phyloP scores from a whole-genome alignment of 2,329 filamentous ascomycete species.

The Diatrype stigma region DNA sequence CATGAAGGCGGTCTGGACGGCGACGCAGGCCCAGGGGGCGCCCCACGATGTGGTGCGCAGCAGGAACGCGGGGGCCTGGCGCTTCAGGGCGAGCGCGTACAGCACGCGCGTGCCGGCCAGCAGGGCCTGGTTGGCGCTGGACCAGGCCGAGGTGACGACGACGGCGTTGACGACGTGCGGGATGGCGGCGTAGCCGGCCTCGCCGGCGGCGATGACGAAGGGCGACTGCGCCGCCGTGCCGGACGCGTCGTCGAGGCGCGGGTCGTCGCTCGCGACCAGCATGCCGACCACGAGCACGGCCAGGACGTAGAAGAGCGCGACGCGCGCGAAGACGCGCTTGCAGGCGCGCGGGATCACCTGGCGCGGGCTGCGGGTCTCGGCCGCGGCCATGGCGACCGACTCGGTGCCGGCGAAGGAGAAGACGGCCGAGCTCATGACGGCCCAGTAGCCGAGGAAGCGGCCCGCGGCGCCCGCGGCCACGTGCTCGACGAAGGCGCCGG shows the following conservation, averaged over 20 bases:
- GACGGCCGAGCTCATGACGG: conserved; percentile 40
- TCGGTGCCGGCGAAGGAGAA: conserved; percentile 48
- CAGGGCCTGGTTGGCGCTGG: conserved; percentile 64
- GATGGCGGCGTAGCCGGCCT: conserved; percentile 63
- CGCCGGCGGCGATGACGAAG: conserved; percentile 68
- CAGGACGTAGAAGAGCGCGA: conserved; percentile 55
- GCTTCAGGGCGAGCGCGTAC: conserved; percentile 55
- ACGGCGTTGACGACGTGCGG: conserved; percentile 73
- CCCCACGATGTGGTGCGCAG: conserved; percentile 47
- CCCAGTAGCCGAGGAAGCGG: conserved; percentile 58
- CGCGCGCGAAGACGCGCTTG: conserved; percentile 54
- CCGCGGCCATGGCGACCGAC: conserved; percentile 50
- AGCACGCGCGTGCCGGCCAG: conserved; percentile 55
- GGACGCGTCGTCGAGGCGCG: conserved; percentile 39
- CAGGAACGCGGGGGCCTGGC: conserved; percentile 54
- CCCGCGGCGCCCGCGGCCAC: conserved; percentile 55
- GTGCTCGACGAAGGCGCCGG: conserved; percentile 64
- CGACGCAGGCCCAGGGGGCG: conserved; percentile 54
- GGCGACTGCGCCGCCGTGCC: conserved; percentile 49
- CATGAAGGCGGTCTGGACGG: conserved; percentile 51
- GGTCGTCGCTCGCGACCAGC: conserved; percentile 52
- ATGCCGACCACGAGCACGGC: conserved; percentile 55
- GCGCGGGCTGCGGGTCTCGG: conserved; percentile 50
- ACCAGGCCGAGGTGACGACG: conserved; percentile 68
- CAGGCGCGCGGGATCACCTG: conserved; percentile 44